Conservation (phyloP, 2,329 filamentous ascomycete species). For the Colletotrichum sp. region DNA sequence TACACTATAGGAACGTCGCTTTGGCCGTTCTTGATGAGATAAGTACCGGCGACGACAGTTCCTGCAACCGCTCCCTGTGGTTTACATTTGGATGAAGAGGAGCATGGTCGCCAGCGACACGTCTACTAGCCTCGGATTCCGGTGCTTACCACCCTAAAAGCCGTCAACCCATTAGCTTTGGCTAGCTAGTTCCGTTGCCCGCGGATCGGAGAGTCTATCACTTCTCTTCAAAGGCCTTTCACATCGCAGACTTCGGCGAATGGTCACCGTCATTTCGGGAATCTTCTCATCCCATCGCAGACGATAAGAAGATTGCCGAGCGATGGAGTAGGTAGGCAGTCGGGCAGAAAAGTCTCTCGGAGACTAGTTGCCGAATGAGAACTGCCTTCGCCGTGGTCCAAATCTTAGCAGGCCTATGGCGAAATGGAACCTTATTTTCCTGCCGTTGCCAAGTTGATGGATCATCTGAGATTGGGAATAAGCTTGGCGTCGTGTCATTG, state of each 20-base stretch:
- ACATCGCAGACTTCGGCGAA: neutral
- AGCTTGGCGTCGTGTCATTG: neutral
- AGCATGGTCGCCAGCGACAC: neutral
- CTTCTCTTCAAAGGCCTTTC: neutral
- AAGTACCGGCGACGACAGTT: neutral
- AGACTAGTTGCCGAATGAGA: neutral
- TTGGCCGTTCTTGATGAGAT: no score
- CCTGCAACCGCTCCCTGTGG: neutral
- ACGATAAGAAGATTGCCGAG: neutral
- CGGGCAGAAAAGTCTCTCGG: neutral
- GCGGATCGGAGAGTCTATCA: neutral
- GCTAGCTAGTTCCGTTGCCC: neutral
- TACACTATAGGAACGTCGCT: no score
- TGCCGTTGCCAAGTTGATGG: neutral
- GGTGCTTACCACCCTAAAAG: neutral
- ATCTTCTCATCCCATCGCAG: neutral
- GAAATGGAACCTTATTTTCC: neutral
- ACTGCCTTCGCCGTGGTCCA: neutral
- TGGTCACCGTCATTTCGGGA: neutral
- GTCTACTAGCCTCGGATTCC: neutral
- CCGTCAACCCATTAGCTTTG: neutral
- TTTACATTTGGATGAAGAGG: neutral
- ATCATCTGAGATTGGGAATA: neutral
- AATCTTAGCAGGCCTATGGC: neutral
- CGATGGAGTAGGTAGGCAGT: neutral